phyloP scores from a whole-genome alignment of 305 asterid species.

The Solanum hybrid region DNA sequence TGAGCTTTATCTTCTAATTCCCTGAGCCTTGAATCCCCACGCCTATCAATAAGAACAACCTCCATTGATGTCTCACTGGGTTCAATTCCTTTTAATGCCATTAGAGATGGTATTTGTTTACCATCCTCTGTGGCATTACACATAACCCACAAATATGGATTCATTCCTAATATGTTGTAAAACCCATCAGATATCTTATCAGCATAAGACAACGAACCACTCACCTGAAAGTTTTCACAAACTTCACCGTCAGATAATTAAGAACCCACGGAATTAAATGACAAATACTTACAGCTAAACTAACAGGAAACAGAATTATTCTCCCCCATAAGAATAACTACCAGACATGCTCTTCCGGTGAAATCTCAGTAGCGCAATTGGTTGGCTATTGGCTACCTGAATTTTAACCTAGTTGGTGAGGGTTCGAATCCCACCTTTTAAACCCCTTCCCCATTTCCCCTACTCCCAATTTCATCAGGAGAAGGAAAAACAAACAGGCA shows the following conservation, averaged over 20 bases:
- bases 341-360: neutral
- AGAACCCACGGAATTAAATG: neutral
- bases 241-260: neutral
- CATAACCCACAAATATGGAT: conserved; percentile 87
- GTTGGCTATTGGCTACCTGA: neutral
- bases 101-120: conserved; percentile 53
- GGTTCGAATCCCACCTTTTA: neutral
- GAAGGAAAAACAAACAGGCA: neutral
- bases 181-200: conserved; percentile 90
- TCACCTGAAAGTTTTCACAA: conserved; percentile 41
- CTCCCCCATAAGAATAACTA: neutral
- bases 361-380: neutral
- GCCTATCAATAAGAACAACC: conserved; percentile 75
- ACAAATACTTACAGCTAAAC: neutral
- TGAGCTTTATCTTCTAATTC: conserved; percentile 92
- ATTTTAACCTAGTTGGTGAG: neutral
- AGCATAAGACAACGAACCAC: conserved; percentile 71
- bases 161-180: conserved; percentile 79
- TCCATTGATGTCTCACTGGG: conserved; percentile 62
- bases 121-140: conserved; percentile 78
- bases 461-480: neutral
- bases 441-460: neutral
- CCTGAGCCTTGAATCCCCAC: conserved; percentile 74
- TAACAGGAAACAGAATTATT: neutral
- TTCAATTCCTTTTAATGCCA: conserved; percentile 53